These are phyloP conservation scores for Pluteus cervinus DNA, from an alignment of 768 basidiomycete species.

Conservation along the genomic window DNA sequence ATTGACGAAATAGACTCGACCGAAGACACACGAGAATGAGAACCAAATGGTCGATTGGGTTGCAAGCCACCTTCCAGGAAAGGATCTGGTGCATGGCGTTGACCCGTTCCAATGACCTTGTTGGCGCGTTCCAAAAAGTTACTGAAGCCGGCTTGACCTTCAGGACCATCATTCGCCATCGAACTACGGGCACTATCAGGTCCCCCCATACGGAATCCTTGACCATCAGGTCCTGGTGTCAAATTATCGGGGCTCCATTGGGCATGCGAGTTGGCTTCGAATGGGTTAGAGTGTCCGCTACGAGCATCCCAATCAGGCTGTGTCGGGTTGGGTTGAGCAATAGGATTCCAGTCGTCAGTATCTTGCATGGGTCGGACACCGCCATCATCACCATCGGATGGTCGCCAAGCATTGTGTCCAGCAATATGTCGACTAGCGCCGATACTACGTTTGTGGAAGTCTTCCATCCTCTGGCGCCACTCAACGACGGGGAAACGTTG, in stretches of 20 bases:
- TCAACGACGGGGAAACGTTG: slow-evolving; percentile 98
- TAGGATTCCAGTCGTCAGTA: slow-evolving; percentile 77
- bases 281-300: slow-evolving; percentile 41
- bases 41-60: slow-evolving; percentile 72
- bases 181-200: slow-evolving; percentile 40
- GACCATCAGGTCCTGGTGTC: slow-evolving; percentile 36
- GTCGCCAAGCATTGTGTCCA: slow-evolving; percentile 71
- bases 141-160: slow-evolving; percentile 50
- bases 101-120: slow-evolving; percentile 73
- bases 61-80: slow-evolving; percentile 62
- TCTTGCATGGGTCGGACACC: slow-evolving; percentile 49
- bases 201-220: slow-evolving; percentile 28
- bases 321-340: slow-evolving; percentile 52
- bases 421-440: slow-evolving; percentile 61
- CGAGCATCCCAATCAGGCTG: slow-evolving; percentile 74
- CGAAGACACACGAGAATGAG: slow-evolving; percentile 74
- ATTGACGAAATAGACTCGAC: slow-evolving; percentile 92
- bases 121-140: slow-evolving; percentile 87
- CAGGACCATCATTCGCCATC: slow-evolving; percentile 46
- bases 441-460: slow-evolving; percentile 89
- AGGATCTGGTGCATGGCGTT: slow-evolving; percentile 76
- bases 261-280: slow-evolving; percentile 50
- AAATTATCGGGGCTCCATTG: slow-evolving; percentile 59
- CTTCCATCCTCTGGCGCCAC: slow-evolving; percentile 95
- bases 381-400: slow-evolving; percentile 56